Conservation (phyloP, 2,329 filamentous ascomycete genomes). For the Fusarium sterilihyphosum region DNA sequence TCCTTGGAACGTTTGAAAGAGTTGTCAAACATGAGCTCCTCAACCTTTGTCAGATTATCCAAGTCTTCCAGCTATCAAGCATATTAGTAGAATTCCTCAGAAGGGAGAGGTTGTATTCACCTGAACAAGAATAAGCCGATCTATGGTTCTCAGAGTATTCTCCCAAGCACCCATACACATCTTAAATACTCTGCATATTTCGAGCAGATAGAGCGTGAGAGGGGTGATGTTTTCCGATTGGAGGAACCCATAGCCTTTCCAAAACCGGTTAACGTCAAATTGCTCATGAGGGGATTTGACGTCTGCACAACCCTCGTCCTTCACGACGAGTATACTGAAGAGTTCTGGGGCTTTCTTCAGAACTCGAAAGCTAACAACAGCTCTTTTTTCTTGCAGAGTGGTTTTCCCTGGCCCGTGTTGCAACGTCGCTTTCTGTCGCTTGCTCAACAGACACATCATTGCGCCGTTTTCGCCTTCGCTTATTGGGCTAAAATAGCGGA, state of each 20-base stretch:
- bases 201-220: fast-evolving
- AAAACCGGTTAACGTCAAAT: fast-evolving
- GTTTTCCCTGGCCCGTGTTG: background rate
- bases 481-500: background rate
- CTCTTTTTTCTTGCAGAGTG: fast-evolving
- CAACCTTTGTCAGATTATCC: fast-evolving
- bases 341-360: background rate
- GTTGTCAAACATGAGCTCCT: background rate
- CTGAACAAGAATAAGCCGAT: fast-evolving
- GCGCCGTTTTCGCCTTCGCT: too few species aligned
- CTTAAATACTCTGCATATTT: background rate
- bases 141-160: fast-evolving
- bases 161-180: background rate
- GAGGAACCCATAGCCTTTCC: background rate
- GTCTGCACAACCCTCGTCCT: background rate
- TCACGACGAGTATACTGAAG: background rate
- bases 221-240: too few species aligned
- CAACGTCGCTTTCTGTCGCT: background rate
- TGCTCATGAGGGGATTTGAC: too few species aligned
- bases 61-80: background rate
- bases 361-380: background rate
- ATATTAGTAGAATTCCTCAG: background rate
- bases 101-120: fast-evolving
- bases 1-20: background rate
- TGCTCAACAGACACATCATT: too few species aligned